Evolutionary conservation across 805 yeast species (phyloP).

Genomic region (Schizosaccharomyces osmophilus): DNA sequence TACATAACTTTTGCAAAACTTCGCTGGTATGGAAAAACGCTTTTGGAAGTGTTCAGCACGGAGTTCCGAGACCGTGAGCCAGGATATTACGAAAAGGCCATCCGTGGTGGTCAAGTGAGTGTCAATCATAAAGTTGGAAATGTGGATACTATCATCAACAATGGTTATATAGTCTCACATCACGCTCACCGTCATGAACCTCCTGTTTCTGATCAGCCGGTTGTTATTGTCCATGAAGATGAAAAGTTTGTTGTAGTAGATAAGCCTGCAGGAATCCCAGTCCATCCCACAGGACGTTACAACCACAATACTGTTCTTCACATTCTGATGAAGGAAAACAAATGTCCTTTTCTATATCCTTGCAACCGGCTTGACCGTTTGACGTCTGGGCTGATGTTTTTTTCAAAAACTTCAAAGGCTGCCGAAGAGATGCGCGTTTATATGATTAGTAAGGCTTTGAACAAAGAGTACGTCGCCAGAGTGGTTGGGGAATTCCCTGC

Average conservation of each 20-base stretch:
- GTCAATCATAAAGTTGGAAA: constrained; percentile 44
- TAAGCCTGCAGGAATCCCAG: constrained; percentile 87
- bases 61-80: constrained; percentile 68
- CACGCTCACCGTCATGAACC: constrained; percentile 78
- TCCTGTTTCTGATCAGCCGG: constrained; percentile 34
- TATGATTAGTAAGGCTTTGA: constrained; percentile 41
- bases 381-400: constrained; percentile 81
- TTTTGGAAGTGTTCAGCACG: constrained; percentile 53
- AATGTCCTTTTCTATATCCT: constrained; percentile 11
- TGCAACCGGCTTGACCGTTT: constrained; percentile 75
- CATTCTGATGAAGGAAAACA: constrained; percentile 40
- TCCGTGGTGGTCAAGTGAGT: constrained; percentile 50
- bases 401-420: constrained; percentile 59
- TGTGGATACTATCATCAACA: constrained; percentile 38
- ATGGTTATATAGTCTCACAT: constrained; percentile 68
- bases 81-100: constrained; percentile 27
- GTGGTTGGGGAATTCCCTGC: constrained; percentile 70
- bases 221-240: constrained; percentile 47
- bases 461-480: constrained; percentile 64
- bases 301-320: constrained; percentile 60
- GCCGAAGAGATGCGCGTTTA: constrained; percentile 57
- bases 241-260: constrained; percentile 61
- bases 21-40: constrained; percentile 70
- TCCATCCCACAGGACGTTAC: constrained; percentile 77
- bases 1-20: constrained; percentile 75